phyloP scores from a whole-genome alignment of 2,329 filamentous ascomycete genomes.

The Helminthosporium solani region DNA sequence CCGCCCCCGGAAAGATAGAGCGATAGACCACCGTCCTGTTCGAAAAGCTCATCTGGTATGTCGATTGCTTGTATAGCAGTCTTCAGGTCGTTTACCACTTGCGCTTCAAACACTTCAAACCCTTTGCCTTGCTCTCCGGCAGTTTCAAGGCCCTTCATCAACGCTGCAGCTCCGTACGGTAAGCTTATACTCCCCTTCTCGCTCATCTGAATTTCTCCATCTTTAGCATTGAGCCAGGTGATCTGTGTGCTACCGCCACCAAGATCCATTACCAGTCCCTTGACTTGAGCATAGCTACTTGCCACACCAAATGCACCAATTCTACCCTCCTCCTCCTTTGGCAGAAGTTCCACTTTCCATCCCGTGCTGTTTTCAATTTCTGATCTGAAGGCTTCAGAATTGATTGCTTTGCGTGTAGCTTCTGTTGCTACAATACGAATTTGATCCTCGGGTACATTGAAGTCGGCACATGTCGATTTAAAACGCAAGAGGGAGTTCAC shows the following conservation, averaged over 20 bases:
- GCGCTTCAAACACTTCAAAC: constrained; percentile 50
- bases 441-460: constrained; percentile 64
- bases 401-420: constrained; percentile 78
- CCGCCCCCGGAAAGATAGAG: constrained; percentile 88
- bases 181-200: constrained; percentile 61
- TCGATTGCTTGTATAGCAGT: constrained; percentile 60
- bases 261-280: constrained; percentile 81
- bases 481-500: constrained; percentile 68
- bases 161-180: constrained; percentile 68
- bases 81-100: constrained; percentile 60
- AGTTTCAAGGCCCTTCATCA: constrained; percentile 55
- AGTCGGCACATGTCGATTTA: constrained; percentile 67
- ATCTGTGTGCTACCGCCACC: constrained; percentile 74
- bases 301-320: constrained; percentile 82
- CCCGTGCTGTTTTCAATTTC: constrained; percentile 65
- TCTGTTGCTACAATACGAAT: constrained; percentile 83
- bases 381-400: constrained; percentile 66
- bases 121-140: constrained; percentile 44
- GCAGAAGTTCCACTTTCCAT: constrained; percentile 69
- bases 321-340: constrained; percentile 77
- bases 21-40: constrained; percentile 47
- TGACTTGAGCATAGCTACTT: constrained; percentile 68
- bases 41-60: constrained; percentile 55
- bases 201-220: constrained; percentile 46
- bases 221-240: constrained; percentile 61